These are phyloP conservation scores for Aspergillus ochraceoroseus DNA, from an alignment of 2,329 filamentous ascomycete species.

Conservation along the genomic window DNA sequence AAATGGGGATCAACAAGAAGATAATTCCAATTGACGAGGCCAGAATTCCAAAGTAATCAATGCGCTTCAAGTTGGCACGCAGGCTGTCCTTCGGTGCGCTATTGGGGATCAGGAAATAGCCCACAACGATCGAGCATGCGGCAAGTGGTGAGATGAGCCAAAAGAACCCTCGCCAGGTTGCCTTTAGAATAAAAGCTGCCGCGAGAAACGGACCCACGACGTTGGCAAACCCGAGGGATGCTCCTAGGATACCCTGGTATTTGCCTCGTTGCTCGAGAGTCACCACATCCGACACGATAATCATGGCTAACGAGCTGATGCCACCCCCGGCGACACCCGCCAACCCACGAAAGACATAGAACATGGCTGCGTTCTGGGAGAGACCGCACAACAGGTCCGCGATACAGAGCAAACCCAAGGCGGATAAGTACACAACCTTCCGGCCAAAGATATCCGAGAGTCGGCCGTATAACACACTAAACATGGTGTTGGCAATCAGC, in stretches of 20 bases:
- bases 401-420: constrained; percentile 51
- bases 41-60: constrained; percentile 57
- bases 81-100: constrained; percentile 48
- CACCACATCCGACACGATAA: constrained; percentile 58
- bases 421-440: constrained; percentile 54
- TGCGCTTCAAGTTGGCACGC: constrained; percentile 30
- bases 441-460: constrained; percentile 59
- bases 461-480: constrained; percentile 61
- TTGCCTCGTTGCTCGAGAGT: constrained; percentile 57
- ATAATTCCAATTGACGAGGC: constrained; percentile 54
- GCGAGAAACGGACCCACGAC: constrained; percentile 47
- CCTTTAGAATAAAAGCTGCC: constrained; percentile 42
- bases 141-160: constrained; percentile 52
- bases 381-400: constrained; percentile 58
- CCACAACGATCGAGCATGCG: constrained; percentile 45
- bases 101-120: constrained; percentile 50
- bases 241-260: constrained; percentile 47
- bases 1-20: constrained; percentile 59
- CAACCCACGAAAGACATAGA: constrained; percentile 58
- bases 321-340: constrained; percentile 61
- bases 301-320: constrained; percentile 56
- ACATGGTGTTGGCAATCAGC: constrained; percentile 60
- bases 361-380: constrained; percentile 51
- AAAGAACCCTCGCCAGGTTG: constrained; percentile 47
- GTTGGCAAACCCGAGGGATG: constrained; percentile 45